These are phyloP conservation scores for Cicer pinnatifidum DNA, from an alignment of 306 rosid species.

Conservation along the genomic window DNA sequence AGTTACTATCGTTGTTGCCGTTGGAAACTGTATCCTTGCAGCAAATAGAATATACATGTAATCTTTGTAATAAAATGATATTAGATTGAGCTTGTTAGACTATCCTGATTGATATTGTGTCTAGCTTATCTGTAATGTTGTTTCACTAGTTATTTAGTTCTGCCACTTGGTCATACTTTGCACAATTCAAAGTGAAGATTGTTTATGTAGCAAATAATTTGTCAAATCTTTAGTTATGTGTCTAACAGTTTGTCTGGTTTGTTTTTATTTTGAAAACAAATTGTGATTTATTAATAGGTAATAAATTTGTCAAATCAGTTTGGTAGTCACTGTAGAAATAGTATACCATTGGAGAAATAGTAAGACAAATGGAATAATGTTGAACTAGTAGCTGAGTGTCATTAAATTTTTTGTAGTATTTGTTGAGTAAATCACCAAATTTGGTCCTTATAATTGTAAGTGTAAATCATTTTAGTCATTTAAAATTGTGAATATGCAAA, in stretches of 20 bases:
- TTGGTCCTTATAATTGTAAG: no score
- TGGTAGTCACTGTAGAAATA: no score
- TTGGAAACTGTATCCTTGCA: conserved; percentile 36
- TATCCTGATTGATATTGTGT: conserved; percentile 19
- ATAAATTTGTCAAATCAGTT: no score
- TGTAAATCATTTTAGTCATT: no score
- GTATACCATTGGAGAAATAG: no score
- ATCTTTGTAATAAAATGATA: conserved; percentile 20
- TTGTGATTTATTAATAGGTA: no score
- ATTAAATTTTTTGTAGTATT: no score
- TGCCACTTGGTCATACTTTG: conserved; percentile 24
- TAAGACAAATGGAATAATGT: no score
- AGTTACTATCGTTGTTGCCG: conserved; percentile 31
- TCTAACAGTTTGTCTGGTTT: neutral
- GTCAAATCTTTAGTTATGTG: neutral
- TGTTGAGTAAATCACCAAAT: no score
- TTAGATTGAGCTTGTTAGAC: conserved; percentile 39
- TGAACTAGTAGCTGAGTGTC: no score
- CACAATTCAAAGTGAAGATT: conserved; percentile 20
- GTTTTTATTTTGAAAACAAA: no score
- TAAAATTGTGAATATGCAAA: no score
- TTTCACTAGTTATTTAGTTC: conserved; percentile 33
- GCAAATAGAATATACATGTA: conserved; percentile 41
- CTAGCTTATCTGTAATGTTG: neutral
- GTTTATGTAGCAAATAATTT: neutral